These are phyloP conservation scores for Monosporascus sp. DNA, from an alignment of 2,329 filamentous ascomycete species.

Conservation along the genomic window DNA sequence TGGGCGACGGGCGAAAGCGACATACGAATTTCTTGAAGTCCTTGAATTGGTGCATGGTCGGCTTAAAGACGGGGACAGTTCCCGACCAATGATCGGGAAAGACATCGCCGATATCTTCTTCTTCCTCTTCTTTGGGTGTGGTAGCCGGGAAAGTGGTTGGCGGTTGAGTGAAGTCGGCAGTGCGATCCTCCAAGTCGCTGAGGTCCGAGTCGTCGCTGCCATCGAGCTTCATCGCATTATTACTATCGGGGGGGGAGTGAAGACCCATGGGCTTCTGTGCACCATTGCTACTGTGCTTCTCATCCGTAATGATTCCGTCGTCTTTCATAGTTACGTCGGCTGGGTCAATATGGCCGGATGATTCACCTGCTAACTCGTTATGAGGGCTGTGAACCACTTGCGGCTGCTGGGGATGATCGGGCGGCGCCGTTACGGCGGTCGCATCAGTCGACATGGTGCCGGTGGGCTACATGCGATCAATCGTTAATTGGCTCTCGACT, in stretches of 20 bases:
- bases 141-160: constrained; percentile 4
- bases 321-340: constrained; percentile 14
- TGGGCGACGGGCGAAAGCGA: constrained; percentile 9
- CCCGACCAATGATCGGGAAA: constrained; percentile 86
- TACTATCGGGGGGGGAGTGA: constrained; percentile 60
- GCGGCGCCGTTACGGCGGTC: constrained; percentile 42
- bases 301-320: not conserved
- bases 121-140: constrained; percentile 40
- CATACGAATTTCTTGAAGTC: constrained; percentile 87
- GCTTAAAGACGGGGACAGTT: constrained; percentile 88
- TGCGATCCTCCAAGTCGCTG: constrained; percentile 55
- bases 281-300: constrained; percentile 6
- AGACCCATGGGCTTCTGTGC: constrained; percentile 43
- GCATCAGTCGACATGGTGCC: constrained; percentile 51
- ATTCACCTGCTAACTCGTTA: constrained; percentile 18
- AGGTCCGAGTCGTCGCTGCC: constrained; percentile 57
- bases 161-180: constrained; percentile 24
- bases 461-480: constrained; percentile 38
- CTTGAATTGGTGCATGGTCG: constrained; percentile 90
- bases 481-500: constrained; percentile 4
- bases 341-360: constrained; percentile 12
- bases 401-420: constrained; percentile 17
- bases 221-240: constrained; percentile 54
- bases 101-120: constrained; percentile 67
- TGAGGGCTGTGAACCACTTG: constrained; percentile 15